Percentiles rank a stretch among this genome's conserved stretches.
Conservation (phyloP, 2,329 filamentous ascomycete genomes). For the Ceratocystis lukuohia region DNA sequence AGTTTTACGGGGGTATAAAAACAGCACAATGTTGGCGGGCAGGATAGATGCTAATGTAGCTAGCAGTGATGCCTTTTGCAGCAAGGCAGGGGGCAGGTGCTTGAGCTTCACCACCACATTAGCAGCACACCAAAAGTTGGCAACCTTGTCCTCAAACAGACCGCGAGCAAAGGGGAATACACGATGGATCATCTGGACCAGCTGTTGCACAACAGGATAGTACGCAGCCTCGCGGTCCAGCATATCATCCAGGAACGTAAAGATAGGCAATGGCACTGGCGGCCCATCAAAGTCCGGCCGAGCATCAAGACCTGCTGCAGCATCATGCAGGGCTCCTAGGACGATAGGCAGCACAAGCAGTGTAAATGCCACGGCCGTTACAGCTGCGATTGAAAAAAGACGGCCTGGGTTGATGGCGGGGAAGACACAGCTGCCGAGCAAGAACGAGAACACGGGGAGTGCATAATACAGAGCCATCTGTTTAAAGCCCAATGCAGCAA, state of each 20-base stretch:
- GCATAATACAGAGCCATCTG: slow-evolving; percentile 99
- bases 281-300: slow-evolving; percentile 17
- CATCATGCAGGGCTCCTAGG: slow-evolving; percentile 55
- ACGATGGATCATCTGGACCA: slow-evolving; percentile 76
- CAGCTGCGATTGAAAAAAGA: slow-evolving; percentile 59
- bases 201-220: slow-evolving; percentile 63
- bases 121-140: slow-evolving; percentile 92
- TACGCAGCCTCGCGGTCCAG: slow-evolving; percentile 53
- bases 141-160: slow-evolving; percentile 96
- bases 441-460: slow-evolving; percentile 79
- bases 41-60: slow-evolving; percentile 65
- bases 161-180: slow-evolving; percentile 93
- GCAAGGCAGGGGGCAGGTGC: slow-evolving; percentile 52
- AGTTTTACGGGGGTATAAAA: slow-evolving; percentile 62
- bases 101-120: slow-evolving; percentile 83
- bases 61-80: slow-evolving; percentile 63
- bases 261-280: slow-evolving; percentile 40
- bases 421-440: slow-evolving; percentile 74
- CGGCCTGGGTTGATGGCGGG: slow-evolving; percentile 55
- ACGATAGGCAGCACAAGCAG: slow-evolving; percentile 65
- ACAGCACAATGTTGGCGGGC: slow-evolving; percentile 65
- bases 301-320: slow-evolving; percentile 42
- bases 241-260: slow-evolving; percentile 42
- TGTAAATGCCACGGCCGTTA: slow-evolving; percentile 60
- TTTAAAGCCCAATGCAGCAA: slow-evolving; percentile 89